These are phyloP conservation scores for Epichloe sp. DNA, from an alignment of 2,329 filamentous ascomycete species.

Conservation along the genomic window DNA sequence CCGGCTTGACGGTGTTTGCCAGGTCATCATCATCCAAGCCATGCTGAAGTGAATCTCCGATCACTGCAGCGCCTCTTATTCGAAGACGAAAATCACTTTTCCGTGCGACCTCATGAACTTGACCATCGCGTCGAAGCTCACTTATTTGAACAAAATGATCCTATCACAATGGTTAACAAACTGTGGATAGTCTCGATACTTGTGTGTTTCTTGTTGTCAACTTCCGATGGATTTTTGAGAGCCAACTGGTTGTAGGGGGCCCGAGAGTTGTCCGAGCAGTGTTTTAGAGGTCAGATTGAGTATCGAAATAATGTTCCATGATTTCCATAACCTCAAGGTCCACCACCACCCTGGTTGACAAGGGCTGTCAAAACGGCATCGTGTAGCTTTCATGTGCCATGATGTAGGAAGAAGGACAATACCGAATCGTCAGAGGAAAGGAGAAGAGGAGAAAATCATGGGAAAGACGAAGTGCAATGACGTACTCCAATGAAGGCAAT, in stretches of 20 bases:
- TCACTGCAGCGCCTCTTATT: slow-evolving; percentile 66
- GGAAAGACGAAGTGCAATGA: slow-evolving; percentile 9
- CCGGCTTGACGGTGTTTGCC: slow-evolving; percentile 21
- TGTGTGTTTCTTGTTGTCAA: not conserved
- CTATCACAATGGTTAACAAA: slow-evolving; percentile 23
- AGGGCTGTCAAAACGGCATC: not conserved
- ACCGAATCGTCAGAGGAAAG: not conserved
- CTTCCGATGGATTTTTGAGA: not conserved
- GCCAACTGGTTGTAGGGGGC: not conserved
- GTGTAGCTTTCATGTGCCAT: not conserved
- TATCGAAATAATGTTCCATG: not conserved
- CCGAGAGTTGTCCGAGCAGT: not conserved
- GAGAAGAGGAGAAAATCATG: not conserved
- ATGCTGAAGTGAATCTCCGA: slow-evolving; percentile 43
- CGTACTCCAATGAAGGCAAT: slow-evolving; percentile 73
- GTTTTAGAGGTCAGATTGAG: not conserved
- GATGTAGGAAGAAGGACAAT: not conserved
- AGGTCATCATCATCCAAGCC: slow-evolving; percentile 19
- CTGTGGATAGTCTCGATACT: not conserved
- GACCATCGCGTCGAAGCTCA: slow-evolving; percentile 55
- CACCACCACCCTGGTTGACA: not conserved
- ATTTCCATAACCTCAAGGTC: not conserved
- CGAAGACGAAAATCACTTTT: slow-evolving; percentile 67
- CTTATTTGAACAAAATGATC: slow-evolving; percentile 72
- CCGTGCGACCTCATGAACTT: slow-evolving; percentile 61